Base-by-base conservation (phyloP, 1,284 basidiomycete genomes). In the Bjerkandera adusta region DNA sequence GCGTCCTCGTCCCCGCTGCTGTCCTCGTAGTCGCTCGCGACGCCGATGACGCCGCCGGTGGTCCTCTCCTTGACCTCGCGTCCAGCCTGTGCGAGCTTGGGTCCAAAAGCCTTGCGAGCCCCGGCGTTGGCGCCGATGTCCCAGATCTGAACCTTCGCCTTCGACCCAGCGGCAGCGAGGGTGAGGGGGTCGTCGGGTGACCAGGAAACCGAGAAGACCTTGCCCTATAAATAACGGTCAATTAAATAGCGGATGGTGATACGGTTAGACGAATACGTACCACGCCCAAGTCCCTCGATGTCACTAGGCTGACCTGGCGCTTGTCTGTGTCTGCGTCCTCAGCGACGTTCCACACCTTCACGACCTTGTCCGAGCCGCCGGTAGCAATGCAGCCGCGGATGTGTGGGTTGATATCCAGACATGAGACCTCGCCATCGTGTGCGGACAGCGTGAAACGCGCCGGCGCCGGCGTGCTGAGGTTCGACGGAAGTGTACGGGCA, bases 141-240 rank as follows among this genome's bases (percentile, higher is more conserved):
- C 93, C 97, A 99, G 8, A 99, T 77, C 63, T 98, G 94, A 4
- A 99, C 67, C 57, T 88, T 92, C 2, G 92, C 96, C 58, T 91
- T 89, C 5, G 90, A 93, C 4, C 97, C 97, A 11, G 89, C 97
- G 2, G 92, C 95, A 1, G 95, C 96, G 36, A 99, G 66, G 1
- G 92, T 97, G 43, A 98, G 81, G 0, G 95, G 89, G 59, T 97
- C 91, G 64, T 98, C 93, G 0, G 97, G 96, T 18, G 91, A 95
- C 75, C 91, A 98, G 3, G 79, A 74, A 0, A 88, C 77, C 1
- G 93, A 87, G 68, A 99, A 99, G 15, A 99, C 88, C 72, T 97
- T 97, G 66, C 96, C 96, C 91, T 95, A 57, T 47, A 39, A n/a
- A 26, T 27, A 10, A 1, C 7, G n/a, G 41, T 33, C 11, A 27